Conservation (phyloP, 208 protist species). For the Acanthamoeba sp. region DNA sequence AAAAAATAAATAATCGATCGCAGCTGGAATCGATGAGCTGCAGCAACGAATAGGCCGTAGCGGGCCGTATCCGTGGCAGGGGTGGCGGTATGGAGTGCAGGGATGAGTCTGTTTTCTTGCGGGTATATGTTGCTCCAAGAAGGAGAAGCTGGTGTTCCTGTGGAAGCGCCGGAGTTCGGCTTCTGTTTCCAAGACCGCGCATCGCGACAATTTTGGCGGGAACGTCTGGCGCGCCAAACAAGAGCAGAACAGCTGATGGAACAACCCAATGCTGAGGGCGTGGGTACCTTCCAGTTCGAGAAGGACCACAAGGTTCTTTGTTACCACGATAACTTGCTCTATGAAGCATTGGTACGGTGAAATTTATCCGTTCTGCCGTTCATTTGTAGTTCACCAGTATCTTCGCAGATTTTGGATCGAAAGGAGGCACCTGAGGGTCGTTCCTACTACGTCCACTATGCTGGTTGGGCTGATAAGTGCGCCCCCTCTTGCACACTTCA, state of each 20-base stretch:
- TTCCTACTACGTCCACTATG: conserved; percentile 47
- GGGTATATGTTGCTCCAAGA: no score
- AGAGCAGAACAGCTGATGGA: no score
- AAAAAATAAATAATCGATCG: no score
- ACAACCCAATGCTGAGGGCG: neutral
- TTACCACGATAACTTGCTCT: conserved; percentile 33
- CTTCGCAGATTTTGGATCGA: neutral
- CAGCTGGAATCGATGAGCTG: neutral
- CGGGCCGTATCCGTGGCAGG: no score
- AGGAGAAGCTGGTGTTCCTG: neutral
- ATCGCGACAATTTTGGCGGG: no score
- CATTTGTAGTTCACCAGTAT: neutral
- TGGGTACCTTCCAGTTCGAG: conserved; percentile 17
- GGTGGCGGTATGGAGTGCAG: no score
- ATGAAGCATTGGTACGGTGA: neutral
- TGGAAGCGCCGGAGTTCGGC: neutral
- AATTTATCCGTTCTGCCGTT: no score
- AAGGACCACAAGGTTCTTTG: conserved; percentile 14
- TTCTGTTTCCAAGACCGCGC: no score
- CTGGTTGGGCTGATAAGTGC: conserved; percentile 31
- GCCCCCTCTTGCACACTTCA: no score
- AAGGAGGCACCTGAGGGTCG: neutral
- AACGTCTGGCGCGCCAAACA: no score
- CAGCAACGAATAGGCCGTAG: no score
- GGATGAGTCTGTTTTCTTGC: no score